Percentiles rank a stretch among this genome's conserved stretches.
phyloP scores from a whole-genome alignment of 495 filamentous ascomycete genomes.

The Hyaloscypha bicolor region DNA sequence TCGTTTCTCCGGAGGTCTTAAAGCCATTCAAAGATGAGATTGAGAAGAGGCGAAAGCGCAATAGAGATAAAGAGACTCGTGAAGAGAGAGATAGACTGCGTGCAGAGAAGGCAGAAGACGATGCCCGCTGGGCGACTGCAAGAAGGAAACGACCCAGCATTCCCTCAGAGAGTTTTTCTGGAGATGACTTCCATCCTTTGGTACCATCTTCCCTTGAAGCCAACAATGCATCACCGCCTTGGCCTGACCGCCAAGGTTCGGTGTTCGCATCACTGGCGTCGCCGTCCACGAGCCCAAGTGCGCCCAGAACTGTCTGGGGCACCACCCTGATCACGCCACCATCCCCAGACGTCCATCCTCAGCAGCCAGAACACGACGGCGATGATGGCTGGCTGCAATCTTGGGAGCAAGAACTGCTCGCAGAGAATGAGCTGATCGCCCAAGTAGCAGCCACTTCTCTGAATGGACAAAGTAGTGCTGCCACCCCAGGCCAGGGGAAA shows the following conservation, averaged over 20 bases:
- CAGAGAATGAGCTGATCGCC: constrained; percentile 46
- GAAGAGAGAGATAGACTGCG: constrained; percentile 90
- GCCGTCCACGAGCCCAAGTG: constrained; percentile 76
- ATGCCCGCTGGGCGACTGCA: constrained; percentile 58
- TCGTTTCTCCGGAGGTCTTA: constrained; percentile 75
- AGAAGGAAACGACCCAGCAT: constrained; percentile 39
- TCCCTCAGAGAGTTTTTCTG: constrained; percentile 23
- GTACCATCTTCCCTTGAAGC: constrained; percentile 45
- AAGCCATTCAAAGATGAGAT: constrained; percentile 74
- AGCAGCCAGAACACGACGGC: constrained; percentile 39
- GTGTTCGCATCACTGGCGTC: constrained; percentile 66
- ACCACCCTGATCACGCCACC: constrained; percentile 63
- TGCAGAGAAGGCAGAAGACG: constrained; percentile 80
- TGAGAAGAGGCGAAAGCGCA: constrained; percentile 74
- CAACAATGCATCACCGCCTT: constrained; percentile 56
- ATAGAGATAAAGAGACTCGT: constrained; percentile 81
- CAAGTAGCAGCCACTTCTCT: constrained; percentile 43
- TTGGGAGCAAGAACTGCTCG: constrained; percentile 69
- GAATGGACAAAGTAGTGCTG: constrained; percentile 31
- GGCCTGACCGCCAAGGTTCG: constrained; percentile 51
- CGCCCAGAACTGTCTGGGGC: constrained; percentile 79
- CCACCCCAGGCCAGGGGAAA: constrained; percentile 51
- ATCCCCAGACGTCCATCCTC: constrained; percentile 46
- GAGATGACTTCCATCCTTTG: constrained; percentile 68
- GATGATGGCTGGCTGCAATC: constrained; percentile 84